Base-by-base conservation (phyloP, 2,329 filamentous ascomycete species). In the Gnomoniopsis sp. region DNA sequence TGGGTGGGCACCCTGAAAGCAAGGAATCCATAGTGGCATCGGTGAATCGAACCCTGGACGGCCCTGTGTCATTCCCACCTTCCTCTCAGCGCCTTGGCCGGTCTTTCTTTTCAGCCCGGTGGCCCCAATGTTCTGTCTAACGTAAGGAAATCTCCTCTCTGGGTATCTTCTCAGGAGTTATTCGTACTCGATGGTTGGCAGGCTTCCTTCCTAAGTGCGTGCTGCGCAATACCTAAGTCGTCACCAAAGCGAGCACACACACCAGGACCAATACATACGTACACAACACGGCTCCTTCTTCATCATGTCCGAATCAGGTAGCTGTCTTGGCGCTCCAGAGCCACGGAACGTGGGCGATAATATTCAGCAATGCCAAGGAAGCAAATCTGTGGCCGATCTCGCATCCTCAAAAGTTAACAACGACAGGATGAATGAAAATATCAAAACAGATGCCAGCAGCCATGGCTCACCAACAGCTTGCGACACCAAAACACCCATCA, bases 401-500 rank as follows among this genome's bases (percentile, higher is more conserved):
- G 11, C 51, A 53, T 23, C 23, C 26, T 3, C 23, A 15, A 41
- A 47, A 7, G 30, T 33, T 12, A 26, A 30, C n/a, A 23, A 6
- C n/a, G 23, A 22, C n/a, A 34, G 46, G 19, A 19, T 34, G 21
- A 26, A 21, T 6, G 30, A 17, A 10, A 23, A 33, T 21, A 10
- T n/a, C 19, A 14, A 47, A 19, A 12, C 17, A 22, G 17, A 44
- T 10, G 23, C 51, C 23, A 34, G 43, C 30, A n/a, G 30, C 6
- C 46, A 34, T 26, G 53, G 15, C 41, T 14, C 21, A 21, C 34
- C 34, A 21, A 22, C 23, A 23, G 17, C 17, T 21, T 50, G 53
- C 17, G 15, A 30, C 33, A 60, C 58, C 2, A 57, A 58, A 26
- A 67, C 65, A 8, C 62, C 66, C 53, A 76, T 88, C 57, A 72